Conservation (phyloP, 2,329 filamentous ascomycete species). For the Penicillium psychrosexuale region DNA sequence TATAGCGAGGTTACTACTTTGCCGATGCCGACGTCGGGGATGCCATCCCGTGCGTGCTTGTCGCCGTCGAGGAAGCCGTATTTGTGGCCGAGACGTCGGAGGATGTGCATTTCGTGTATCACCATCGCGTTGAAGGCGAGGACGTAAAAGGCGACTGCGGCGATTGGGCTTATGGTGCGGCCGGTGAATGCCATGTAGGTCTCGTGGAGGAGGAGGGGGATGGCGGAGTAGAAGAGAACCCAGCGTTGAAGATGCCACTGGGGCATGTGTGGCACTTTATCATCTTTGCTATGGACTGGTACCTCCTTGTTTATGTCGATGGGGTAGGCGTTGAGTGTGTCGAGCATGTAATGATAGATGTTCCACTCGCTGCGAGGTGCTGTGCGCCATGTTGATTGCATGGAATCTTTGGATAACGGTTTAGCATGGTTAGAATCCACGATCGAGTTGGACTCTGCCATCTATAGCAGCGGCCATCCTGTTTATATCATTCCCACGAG, state of each 20-base stretch:
- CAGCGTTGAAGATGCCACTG: slow-evolving; percentile 40
- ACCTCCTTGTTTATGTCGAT: slow-evolving; percentile 25
- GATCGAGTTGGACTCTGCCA: background rate
- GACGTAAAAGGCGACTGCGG: slow-evolving; percentile 40
- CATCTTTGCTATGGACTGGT: slow-evolving; percentile 43
- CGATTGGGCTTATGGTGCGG: slow-evolving; percentile 30
- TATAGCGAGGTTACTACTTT: slow-evolving; percentile 36
- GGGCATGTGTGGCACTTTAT: slow-evolving; percentile 41
- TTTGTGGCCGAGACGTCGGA: slow-evolving; percentile 21
- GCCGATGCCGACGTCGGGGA: slow-evolving; percentile 41
- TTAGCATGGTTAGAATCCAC: slow-evolving; percentile 25
- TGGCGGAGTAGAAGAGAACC: slow-evolving; percentile 40
- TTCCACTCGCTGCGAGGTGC: slow-evolving; percentile 26
- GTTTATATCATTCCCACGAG: slow-evolving; percentile 18
- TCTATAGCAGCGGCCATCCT: background rate
- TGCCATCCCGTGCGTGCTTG: slow-evolving; percentile 34
- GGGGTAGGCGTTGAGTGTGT: slow-evolving; percentile 27
- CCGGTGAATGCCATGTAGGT: slow-evolving; percentile 31
- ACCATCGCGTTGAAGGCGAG: slow-evolving; percentile 41
- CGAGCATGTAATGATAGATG: slow-evolving; percentile 25
- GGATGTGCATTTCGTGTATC: slow-evolving; percentile 36
- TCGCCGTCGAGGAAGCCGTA: slow-evolving; percentile 24
- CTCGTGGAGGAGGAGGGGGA: slow-evolving; percentile 43
- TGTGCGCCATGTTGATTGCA: slow-evolving; percentile 32
- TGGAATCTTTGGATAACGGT: slow-evolving; percentile 29